A percentile compares a stretch with the other conserved stretches of the same genome.
Conservation (phyloP, 139 green algal genomes). For the Volvox reticuliferus region DNA sequence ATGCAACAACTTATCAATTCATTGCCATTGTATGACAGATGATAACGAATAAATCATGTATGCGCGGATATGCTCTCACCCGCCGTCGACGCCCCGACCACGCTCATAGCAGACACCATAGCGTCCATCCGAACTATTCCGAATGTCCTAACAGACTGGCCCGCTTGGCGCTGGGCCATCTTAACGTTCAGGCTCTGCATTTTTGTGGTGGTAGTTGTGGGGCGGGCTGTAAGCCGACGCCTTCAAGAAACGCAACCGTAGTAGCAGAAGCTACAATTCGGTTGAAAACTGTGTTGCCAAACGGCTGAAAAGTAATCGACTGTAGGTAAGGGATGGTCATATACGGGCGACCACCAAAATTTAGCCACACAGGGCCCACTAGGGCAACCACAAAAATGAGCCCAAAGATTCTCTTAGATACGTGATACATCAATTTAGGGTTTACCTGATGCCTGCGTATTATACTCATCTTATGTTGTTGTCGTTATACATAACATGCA, state of each 20-base stretch:
- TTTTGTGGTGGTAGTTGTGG: slow-evolving; percentile 28
- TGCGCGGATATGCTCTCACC: background rate
- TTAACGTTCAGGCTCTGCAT: slow-evolving; percentile 36
- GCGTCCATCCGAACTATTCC: background rate
- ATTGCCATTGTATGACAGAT: too few relatives aligned
- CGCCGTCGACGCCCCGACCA: background rate
- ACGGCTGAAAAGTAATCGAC: background rate
- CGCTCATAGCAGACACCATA: background rate
- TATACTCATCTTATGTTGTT: too few relatives aligned
- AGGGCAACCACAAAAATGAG: background rate
- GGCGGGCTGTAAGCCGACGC: slow-evolving; percentile 23
- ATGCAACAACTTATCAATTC: too few relatives aligned
- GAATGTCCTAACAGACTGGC: background rate
- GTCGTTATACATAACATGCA: too few relatives aligned
- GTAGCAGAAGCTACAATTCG: slow-evolving; percentile 6
- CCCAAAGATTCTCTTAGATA: too few relatives aligned
- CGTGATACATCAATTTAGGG: too few relatives aligned
- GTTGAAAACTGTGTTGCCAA: slow-evolving; percentile 5
- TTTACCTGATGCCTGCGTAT: too few relatives aligned
- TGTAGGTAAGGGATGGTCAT: background rate
- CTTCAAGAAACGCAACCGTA: background rate
- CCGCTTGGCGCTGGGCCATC: slow-evolving; percentile 25
- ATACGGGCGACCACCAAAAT: slow-evolving; percentile 2
- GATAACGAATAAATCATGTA: background rate
- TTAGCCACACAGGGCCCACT: background rate